Base-by-base conservation (phyloP, 2,329 filamentous ascomycete genomes). In the Lachnellula suecica region DNA sequence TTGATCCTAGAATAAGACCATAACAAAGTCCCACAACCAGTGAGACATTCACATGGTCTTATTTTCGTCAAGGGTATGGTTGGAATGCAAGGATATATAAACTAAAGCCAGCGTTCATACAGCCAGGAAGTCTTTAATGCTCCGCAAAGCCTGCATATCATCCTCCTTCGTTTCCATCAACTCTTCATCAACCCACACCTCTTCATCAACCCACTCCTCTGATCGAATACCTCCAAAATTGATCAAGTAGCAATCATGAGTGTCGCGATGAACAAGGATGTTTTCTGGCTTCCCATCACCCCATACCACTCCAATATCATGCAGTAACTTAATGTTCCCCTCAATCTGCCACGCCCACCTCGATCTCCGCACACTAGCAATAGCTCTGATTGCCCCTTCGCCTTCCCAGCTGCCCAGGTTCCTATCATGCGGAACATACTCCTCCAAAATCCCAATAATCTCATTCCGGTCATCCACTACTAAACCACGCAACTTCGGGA, bases 221-320 rank as follows among this genome's bases (percentile, higher is more conserved):
- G 61, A 60, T 25, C 47, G 59, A 20, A 59, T 55, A 17, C 59
- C 60, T 46, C 56, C 59, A 50, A 65, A 63, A 53, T 65, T 56
- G 49, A 61, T 34, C 41, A 63, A 42, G 46, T 48, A 61, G 20
- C 44, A 48, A 52, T 59, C 50, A 48, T 61, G 49, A 5, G 37
- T 56, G 17, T 53, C 41, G 24, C 27, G 38, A 38, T 56, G 43
- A 49, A 63, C 47, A 37, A 63, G 54, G 35, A 62, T 53, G 48
- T 63, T 63, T 15, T 57, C 53, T 17, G 56, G 29, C 45, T 63
- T 62, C 22, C 52, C 60, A 55, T 65, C 59, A 19, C 58, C 56
- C 61, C 59, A 64, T 15, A 59, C 40, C 4, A 64, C 49, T 10
- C 46, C 57, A 47, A 52, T 46, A 35, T 48, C 44, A 51, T 64